Conservation (phyloP, 495 filamentous ascomycete genomes). For the Lasiosphaeria hispida region DNA sequence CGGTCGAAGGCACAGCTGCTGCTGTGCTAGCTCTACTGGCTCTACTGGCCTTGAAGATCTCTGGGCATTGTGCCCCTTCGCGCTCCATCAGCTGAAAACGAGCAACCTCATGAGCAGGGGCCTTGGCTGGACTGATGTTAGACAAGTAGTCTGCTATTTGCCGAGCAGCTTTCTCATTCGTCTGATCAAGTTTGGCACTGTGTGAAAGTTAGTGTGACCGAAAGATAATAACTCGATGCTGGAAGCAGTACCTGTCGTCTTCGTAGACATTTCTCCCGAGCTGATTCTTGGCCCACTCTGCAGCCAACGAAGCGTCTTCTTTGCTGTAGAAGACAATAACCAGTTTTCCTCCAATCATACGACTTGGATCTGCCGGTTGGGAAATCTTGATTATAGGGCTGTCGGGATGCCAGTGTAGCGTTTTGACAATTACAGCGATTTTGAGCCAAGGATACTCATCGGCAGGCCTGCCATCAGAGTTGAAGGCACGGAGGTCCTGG, state of each 20-base stretch:
- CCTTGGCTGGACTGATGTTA: neutral
- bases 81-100: too few species aligned
- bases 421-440: constrained; percentile 12
- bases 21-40: neutral
- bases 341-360: constrained; percentile 5
- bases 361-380: constrained; percentile 11
- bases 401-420: constrained; percentile 6
- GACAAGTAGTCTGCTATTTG: neutral
- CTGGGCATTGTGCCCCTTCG: too few species aligned
- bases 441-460: constrained; percentile 21
- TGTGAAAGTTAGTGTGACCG: neutral
- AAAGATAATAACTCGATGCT: neutral
- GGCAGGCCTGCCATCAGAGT: neutral
- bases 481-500: constrained; percentile 19
- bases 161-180: neutral
- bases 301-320: constrained; percentile 8
- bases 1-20: neutral
- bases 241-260: constrained; percentile 10
- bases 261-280: neutral
- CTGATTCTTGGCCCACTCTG: constrained; percentile 8
- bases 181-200: constrained; percentile 1
- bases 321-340: constrained; percentile 5
- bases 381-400: constrained; percentile 17
- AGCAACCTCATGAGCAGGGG: too few species aligned
- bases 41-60: too few species aligned